Conservation (phyloP, 2,329 filamentous ascomycete genomes). For the Lecanicillium sp. region DNA sequence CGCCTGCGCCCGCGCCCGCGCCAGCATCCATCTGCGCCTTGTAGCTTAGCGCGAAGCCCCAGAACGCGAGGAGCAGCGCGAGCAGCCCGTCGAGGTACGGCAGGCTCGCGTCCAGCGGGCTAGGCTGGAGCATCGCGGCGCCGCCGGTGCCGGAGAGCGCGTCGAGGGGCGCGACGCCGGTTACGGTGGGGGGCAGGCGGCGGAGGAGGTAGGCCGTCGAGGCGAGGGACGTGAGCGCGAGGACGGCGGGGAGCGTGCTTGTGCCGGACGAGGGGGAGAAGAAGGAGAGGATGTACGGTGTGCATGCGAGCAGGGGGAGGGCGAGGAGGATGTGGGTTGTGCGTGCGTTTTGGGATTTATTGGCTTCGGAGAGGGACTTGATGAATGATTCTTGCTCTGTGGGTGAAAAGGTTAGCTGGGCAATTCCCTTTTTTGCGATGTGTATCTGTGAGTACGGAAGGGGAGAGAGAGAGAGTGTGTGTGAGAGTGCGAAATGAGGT, state of each 20-base stretch:
- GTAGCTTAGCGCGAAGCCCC: slow-evolving; percentile 33
- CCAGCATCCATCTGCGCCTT: slow-evolving; percentile 20
- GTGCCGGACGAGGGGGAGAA: slow-evolving; percentile 23
- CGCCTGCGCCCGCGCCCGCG: background rate
- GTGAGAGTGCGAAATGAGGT: background rate
- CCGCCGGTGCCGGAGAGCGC: slow-evolving; percentile 28
- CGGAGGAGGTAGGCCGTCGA: slow-evolving; percentile 57
- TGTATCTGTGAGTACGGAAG: too few relatives aligned
- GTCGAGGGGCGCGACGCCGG: slow-evolving; percentile 48
- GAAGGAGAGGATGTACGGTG: slow-evolving; percentile 42
- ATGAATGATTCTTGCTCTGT: slow-evolving; percentile 15
- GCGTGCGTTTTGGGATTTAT: slow-evolving; percentile 5
- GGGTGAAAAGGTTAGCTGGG: background rate
- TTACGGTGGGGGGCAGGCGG: slow-evolving; percentile 46
- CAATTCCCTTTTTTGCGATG: background rate
- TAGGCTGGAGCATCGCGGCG: too few relatives aligned
- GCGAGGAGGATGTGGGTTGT: slow-evolving; percentile 21
- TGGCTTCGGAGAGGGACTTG: slow-evolving; percentile 5
- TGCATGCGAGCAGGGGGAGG: slow-evolving; percentile 48
- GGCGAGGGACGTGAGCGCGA: slow-evolving; percentile 57
- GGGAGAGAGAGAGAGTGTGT: background rate
- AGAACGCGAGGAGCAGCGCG: slow-evolving; percentile 44
- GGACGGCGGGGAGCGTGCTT: slow-evolving; percentile 41
- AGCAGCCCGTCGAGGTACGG: slow-evolving; percentile 55
- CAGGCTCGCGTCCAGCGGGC: slow-evolving; percentile 52